Evolutionary conservation across 169 alveolate species (phyloP).

Genomic region (Cytauxzoon felis): DNA sequence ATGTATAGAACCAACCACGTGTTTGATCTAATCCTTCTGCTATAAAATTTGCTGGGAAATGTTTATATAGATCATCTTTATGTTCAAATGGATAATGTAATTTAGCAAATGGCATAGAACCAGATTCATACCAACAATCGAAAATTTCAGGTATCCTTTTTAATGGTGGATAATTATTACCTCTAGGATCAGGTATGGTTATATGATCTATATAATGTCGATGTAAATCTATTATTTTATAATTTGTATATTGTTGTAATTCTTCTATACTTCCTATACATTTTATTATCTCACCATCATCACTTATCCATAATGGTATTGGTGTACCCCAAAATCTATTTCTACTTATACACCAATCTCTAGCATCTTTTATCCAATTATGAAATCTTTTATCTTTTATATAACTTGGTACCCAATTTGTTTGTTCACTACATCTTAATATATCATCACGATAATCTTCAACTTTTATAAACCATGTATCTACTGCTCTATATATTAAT

Average conservation of each 20-base stretch:
- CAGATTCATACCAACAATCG: slow-evolving; percentile 99
- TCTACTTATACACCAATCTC: slow-evolving; percentile 99
- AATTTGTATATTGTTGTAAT: slow-evolving; percentile 46
- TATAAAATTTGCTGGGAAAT: slow-evolving; percentile 98
- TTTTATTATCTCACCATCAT: slow-evolving; percentile 88
- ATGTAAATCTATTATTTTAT: slow-evolving; percentile 91
- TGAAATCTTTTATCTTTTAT: slow-evolving; percentile 96
- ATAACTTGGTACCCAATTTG: slow-evolving; percentile 95
- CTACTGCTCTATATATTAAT: slow-evolving; percentile 95
- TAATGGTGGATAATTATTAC: slow-evolving; percentile 86
- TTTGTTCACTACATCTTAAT: slow-evolving; percentile 81
- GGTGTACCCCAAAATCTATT: slow-evolving; percentile 99
- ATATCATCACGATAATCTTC: slow-evolving; percentile 89
- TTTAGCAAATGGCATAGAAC: slow-evolving; percentile 98
- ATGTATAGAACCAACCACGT: slow-evolving; percentile 97
- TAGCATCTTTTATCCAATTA: slow-evolving; percentile 98
- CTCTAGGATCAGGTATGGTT: slow-evolving; percentile 93
- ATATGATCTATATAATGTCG: slow-evolving; percentile 95
- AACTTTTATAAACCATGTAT: slow-evolving; percentile 98
- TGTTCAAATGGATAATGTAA: slow-evolving; percentile 95
- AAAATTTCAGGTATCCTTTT: slow-evolving; percentile 89
- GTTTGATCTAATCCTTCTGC: slow-evolving; percentile 99
- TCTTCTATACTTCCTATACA: slow-evolving; percentile 88
- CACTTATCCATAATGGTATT: slow-evolving; percentile 96
- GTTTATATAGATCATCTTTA: slow-evolving; percentile 81